A percentile compares a stretch with the other conserved stretches of the same genome.
These are phyloP conservation scores for Fusarium sp. DNA, from an alignment of 2,329 filamentous ascomycete genomes.

Conservation along the genomic window DNA sequence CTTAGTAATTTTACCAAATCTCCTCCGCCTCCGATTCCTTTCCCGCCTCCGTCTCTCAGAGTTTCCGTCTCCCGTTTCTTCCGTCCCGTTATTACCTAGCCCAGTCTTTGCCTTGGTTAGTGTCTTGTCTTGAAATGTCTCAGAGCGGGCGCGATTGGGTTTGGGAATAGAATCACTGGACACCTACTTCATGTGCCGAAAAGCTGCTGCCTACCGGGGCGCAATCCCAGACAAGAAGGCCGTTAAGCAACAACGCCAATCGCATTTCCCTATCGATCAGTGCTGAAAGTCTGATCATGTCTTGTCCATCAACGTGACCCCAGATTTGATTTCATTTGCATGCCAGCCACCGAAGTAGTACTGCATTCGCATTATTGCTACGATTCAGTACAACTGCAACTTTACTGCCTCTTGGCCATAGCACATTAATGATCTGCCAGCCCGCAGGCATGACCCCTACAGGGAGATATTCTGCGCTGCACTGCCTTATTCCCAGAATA, in stretches of 20 bases:
- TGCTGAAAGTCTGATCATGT: constrained; percentile 6
- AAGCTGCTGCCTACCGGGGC: constrained; percentile 39
- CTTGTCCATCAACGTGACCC: constrained; percentile 8
- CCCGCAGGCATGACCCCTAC: constrained; percentile 1
- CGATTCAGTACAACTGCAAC: not conserved
- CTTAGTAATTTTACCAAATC: not conserved
- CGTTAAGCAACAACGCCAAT: constrained; percentile 32
- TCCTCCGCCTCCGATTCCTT: constrained; percentile 27
- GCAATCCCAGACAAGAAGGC: constrained; percentile 39
- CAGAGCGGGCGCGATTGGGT: constrained; percentile 8
- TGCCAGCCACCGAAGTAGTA: constrained; percentile 22
- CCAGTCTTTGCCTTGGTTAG: not conserved
- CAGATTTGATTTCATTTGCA: constrained; percentile 3
- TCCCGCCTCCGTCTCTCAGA: constrained; percentile 17
- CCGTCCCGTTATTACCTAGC: not conserved
- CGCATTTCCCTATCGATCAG: constrained; percentile 7
- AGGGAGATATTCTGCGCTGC: constrained; percentile 33
- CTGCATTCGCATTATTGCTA: constrained; percentile 25
- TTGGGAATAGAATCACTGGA: constrained; percentile 24
- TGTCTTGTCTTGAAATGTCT: not conserved
- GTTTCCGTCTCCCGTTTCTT: constrained; percentile 20
- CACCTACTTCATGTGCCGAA: constrained; percentile 10
- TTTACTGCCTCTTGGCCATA: not conserved
- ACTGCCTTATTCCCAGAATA: constrained; percentile 30
- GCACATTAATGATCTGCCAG: not conserved